Evolutionary conservation across 2,329 filamentous ascomycete species (phyloP), one percentile per base, ranked within the genome.

Genomic region (Aspergillus pseudoglaucus): DNA sequence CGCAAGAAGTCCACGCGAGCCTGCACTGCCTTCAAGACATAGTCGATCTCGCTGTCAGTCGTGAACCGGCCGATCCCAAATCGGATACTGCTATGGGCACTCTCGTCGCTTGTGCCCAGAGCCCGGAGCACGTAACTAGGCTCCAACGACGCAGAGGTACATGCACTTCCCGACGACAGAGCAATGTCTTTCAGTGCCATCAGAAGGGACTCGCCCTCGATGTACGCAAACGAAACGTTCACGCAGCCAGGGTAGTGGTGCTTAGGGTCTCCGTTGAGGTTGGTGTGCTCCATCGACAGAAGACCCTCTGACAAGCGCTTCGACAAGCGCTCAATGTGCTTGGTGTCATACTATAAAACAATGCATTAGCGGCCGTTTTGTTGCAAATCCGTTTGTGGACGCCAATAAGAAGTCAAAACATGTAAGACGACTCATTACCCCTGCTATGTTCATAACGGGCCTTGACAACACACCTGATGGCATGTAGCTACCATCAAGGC

Each of bases 101-200:
- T 96, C 74, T 98, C 93, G 61, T 98, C 93, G 57, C 90, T 96
- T 77, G 87, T 97, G 50, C 93, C 93, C 15, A 98, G 79, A 4
- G 93, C 93, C 48, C 93, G 84, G 25, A 98, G 80, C 42, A 98
- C 93, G 68, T 98, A 98, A 67, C 88, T 95, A 14, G 93, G 93
- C 69, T 98, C 93, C 30, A 98, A 76, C 1, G 93, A 98, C 0
- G 93, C 93, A 4, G 91, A 97, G 2, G 93, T 98, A 73, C 93
- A 98, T 5, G 93, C 93, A 63, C 90, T 96, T 48, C 93, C 93
- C 0, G 93, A 98, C 6, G 91, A 97, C 32, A 98, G 76, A 0
- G 93, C 93, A 69, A 98, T 96, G 59, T 98, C 93, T 73, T 98
- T 98, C 41, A 98, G 75, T 0, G 93, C 93, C 93, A 98, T 98